Evolutionary conservation across 2,329 filamentous ascomycete species (phyloP), one percentile per base, ranked within the genome.

Genomic region (Lachnellula suecica): DNA sequence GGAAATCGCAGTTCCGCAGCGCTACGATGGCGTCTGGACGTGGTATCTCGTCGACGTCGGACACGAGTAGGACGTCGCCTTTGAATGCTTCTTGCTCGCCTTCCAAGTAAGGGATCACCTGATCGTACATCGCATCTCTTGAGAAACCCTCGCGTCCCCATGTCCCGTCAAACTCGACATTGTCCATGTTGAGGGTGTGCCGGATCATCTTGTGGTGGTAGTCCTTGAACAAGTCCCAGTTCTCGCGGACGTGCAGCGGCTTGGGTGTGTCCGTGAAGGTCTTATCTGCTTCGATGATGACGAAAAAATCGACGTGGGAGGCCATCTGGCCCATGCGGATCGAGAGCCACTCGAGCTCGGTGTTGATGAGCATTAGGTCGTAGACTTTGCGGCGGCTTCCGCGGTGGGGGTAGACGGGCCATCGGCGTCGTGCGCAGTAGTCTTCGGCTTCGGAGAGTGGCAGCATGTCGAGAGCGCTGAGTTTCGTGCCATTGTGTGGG

Each of bases 311-410:
- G 53, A 87, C 81, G 38, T 78, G 69, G 35, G 77, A 67, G 51
- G 79, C 78, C 15, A 84, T 74, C 2, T 79, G 79, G 60, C 82
- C 74, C 3, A 87, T 71, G 10, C 82, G 79, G 44, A 88, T 79
- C 40, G 87, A 83, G 31, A 87, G 73, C 76, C 81, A 84, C 68
- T 87, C 83, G n/a, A 87, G 72, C 68, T 87, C 84, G 4, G 75
- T 79, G 58, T 83, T 84, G 59, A 86, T 67, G 73, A 86, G 78
- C 59, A 85, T 73, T 1, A 87, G 72, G 63, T 87, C 83, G 64
- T 82, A 84, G 24, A 84, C 71, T 63, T 80, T 82, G 46, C 80
- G 74, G 9, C 65, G 41, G 2, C 11, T 23, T 7, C 27, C 23
- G 10, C 51, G 48, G 2, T 29, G 17, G 2, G 38, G 41, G n/a